A percentile compares a stretch with the other conserved stretches of the same genome.
phyloP scores from a whole-genome alignment of 2,329 filamentous ascomycete genomes.

The Trichoderma sp. region DNA sequence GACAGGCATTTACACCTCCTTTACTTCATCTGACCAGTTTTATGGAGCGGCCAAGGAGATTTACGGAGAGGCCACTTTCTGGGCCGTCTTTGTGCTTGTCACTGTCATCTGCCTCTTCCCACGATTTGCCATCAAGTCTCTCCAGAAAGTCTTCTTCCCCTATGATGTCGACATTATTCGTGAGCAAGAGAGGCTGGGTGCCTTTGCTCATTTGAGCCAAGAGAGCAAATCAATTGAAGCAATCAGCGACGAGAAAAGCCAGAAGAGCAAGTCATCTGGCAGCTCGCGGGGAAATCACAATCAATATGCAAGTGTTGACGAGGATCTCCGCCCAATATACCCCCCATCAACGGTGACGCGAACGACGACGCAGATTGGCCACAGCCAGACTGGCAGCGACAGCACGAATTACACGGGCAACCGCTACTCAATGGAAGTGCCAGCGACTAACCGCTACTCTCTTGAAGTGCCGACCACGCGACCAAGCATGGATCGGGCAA shows the following conservation, averaged over 20 bases:
- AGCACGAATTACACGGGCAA: constrained; percentile 84
- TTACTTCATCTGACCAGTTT: constrained; percentile 56
- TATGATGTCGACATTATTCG: constrained; percentile 94
- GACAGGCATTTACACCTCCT: constrained; percentile 79
- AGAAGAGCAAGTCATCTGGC: constrained; percentile 59
- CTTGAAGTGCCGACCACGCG: constrained; percentile 44
- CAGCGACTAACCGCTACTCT: constrained; percentile 55
- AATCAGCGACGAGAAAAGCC: constrained; percentile 43
- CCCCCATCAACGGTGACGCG: constrained; percentile 83
- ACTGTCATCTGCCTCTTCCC: constrained; percentile 83
- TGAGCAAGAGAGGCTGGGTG: constrained; percentile 82
- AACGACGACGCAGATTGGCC: constrained; percentile 71
- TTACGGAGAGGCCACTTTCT: constrained; percentile 81
- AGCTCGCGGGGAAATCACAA: constrained; percentile 58
- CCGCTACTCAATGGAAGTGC: constrained; percentile 53
- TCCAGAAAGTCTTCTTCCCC: constrained; percentile 93
- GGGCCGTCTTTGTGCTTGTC: constrained; percentile 78
- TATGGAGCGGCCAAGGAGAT: constrained; percentile 78
- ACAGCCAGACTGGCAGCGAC: constrained; percentile 89
- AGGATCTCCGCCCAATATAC: constrained; percentile 91
- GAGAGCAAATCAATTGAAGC: constrained; percentile 39
- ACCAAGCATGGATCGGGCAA: constrained; percentile 66
- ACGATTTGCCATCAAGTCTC: constrained; percentile 79
- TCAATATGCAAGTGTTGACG: constrained; percentile 68
- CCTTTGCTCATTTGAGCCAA: constrained; percentile 68